A percentile compares a stretch with the other conserved stretches of the same genome.
Conservation (phyloP, 352 stramenopile genomes). For the Globisporangium okanoganense region DNA sequence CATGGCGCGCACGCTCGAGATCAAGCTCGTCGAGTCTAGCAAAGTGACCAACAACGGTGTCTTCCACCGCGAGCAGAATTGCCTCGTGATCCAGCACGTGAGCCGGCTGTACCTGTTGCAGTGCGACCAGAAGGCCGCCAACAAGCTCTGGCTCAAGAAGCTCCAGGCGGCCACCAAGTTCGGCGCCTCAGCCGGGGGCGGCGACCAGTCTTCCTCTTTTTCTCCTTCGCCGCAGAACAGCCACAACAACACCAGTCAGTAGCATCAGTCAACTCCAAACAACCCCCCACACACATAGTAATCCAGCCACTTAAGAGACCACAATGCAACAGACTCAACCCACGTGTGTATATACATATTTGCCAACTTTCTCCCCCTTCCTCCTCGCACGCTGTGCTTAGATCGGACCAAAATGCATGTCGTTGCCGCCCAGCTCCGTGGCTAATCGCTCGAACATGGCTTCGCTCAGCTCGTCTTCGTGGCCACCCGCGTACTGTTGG, state of each 20-base stretch:
- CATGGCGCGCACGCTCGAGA: conserved; percentile 45
- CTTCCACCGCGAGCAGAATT: conserved; percentile 25
- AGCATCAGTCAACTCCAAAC: neutral
- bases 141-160: conserved; percentile 64
- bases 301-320: neutral
- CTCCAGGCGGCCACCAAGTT: conserved; percentile 44
- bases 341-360: conserved; percentile 6
- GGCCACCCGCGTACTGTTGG: conserved; percentile 15
- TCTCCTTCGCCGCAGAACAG: neutral
- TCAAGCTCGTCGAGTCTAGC: conserved; percentile 34
- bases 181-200: conserved; percentile 1
- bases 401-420: conserved; percentile 38
- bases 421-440: conserved; percentile 33
- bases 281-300: too few relatives aligned
- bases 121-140: conserved; percentile 37
- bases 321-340: neutral
- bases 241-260: neutral
- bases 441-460: conserved; percentile 43
- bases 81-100: conserved; percentile 40
- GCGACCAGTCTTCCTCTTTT: neutral
- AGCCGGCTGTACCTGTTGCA: conserved; percentile 51
- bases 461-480: conserved; percentile 40
- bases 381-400: conserved; percentile 2
- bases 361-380: neutral
- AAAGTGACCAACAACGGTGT: conserved; percentile 12